A percentile compares a stretch with the other conserved stretches of the same genome.
phyloP scores from a whole-genome alignment of 225 moss, liverwort and hornwort species.

The Physcomitrium patens region DNA sequence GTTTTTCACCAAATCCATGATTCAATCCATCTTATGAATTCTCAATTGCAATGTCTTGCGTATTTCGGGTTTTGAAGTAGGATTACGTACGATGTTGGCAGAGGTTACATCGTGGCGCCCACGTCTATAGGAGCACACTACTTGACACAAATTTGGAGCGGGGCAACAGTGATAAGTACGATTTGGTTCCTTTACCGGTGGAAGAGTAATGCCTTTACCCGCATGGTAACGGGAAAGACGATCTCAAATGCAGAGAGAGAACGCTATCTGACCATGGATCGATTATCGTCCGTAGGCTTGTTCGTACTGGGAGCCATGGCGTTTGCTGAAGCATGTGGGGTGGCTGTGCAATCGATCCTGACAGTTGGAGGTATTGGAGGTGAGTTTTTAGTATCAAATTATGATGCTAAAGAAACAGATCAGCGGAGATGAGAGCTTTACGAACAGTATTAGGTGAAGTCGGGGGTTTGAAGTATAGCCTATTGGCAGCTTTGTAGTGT shows the following conservation, averaged over 20 bases:
- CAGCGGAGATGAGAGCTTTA: not conserved
- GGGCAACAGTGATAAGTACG: slow-evolving; percentile 73
- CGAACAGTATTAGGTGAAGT: not conserved
- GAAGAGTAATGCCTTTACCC: slow-evolving; percentile 73
- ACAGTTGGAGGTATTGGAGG: slow-evolving; percentile 97
- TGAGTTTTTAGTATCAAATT: slow-evolving; percentile 22
- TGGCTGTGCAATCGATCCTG: slow-evolving; percentile 82
- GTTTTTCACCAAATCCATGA: no score
- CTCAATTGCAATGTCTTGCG: not conserved
- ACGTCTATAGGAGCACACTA: slow-evolving; percentile 64
- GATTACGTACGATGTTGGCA: slow-evolving; percentile 25
- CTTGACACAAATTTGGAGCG: slow-evolving; percentile 85
- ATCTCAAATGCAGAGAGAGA: slow-evolving; percentile 64
- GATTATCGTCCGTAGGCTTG: slow-evolving; percentile 67
- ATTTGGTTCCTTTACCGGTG: slow-evolving; percentile 90
- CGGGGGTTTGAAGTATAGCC: not conserved
- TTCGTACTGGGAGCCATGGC: slow-evolving; percentile 77
- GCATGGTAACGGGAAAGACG: slow-evolving; percentile 46
- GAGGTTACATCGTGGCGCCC: slow-evolving; percentile 77
- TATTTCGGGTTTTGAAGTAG: slow-evolving; percentile 5
- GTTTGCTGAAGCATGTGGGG: slow-evolving; percentile 84
- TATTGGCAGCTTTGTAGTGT: not conserved
- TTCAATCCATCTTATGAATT: not conserved
- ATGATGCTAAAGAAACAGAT: not conserved
- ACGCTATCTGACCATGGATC: slow-evolving; percentile 78